phyloP scores from a whole-genome alignment of 345 rosid species.

The Eucalyptus urophylla region DNA sequence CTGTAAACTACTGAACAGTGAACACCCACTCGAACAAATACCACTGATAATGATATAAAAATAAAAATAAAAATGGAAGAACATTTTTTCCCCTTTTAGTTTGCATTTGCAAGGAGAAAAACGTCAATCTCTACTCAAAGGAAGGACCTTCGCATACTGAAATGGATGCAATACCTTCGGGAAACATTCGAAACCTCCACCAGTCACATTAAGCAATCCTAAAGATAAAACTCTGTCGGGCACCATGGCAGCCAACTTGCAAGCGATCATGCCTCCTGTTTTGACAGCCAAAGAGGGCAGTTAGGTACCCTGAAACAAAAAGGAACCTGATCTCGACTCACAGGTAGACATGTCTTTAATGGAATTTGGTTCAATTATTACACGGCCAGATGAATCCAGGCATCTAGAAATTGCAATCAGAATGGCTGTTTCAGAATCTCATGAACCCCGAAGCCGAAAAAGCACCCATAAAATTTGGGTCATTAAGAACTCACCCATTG shows the following conservation, averaged over 20 bases:
- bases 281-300: background rate
- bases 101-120: background rate
- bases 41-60: background rate
- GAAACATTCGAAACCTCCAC: slow-evolving; percentile 88
- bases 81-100: background rate
- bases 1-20: background rate
- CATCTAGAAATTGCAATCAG: background rate
- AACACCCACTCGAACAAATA: background rate
- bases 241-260: slow-evolving; percentile 80
- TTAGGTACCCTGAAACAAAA: background rate
- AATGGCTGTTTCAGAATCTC: background rate
- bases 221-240: slow-evolving; percentile 74
- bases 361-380: background rate
- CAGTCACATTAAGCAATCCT: slow-evolving; percentile 89
- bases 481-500: slow-evolving; percentile 61
- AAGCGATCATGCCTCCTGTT: slow-evolving; percentile 95
- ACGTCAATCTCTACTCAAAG: background rate
- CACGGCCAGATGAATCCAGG: background rate
- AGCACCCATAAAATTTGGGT: background rate
- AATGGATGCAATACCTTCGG: slow-evolving; percentile 56
- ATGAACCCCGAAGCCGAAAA: background rate
- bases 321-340: background rate
- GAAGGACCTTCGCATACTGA: background rate
- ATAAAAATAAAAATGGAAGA: background rate
- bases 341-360: background rate